A percentile compares a stretch with the other conserved stretches of the same genome.
phyloP scores from a whole-genome alignment of 2,329 filamentous ascomycete genomes.

The Diaporthe australafricana region DNA sequence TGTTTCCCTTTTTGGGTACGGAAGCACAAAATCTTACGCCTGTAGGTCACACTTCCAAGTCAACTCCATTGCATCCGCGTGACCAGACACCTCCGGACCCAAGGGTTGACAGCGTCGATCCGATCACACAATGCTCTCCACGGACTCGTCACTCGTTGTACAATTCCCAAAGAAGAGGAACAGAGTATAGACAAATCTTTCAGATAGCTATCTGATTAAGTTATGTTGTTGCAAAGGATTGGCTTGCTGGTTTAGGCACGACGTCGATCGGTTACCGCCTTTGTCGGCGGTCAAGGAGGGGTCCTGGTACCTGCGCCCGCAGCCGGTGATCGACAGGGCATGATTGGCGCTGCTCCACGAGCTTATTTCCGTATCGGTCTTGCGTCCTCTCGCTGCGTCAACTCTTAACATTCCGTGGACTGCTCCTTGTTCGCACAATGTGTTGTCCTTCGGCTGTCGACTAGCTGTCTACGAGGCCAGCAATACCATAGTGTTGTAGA shows the following conservation, averaged over 20 bases:
- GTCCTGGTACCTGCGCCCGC: not conserved
- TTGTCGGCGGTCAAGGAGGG: not conserved
- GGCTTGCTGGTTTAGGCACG: not conserved
- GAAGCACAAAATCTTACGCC: too few relatives aligned
- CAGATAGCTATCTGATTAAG: too few relatives aligned
- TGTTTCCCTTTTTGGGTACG: too few relatives aligned
- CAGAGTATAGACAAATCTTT: too few relatives aligned
- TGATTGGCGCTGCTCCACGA: slow-evolving; percentile 1
- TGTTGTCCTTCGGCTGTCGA: not conserved
- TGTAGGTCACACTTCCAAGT: too few relatives aligned
- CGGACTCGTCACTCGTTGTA: too few relatives aligned
- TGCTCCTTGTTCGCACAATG: too few relatives aligned
- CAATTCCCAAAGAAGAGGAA: too few relatives aligned
- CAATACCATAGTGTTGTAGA: not conserved
- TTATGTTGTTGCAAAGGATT: not conserved
- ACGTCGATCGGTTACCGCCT: not conserved
- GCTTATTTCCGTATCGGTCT: not conserved
- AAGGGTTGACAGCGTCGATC: slow-evolving; percentile 2
- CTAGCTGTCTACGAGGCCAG: not conserved
- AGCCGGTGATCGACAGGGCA: slow-evolving; percentile 1
- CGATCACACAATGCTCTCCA: not conserved
- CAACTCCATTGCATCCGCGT: not conserved
- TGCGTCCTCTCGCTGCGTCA: not conserved
- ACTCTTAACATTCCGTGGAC: too few relatives aligned
- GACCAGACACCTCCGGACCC: not conserved